phyloP scores from a whole-genome alignment of 2,329 filamentous ascomycete species.

The Aspergillus carbonarius region DNA sequence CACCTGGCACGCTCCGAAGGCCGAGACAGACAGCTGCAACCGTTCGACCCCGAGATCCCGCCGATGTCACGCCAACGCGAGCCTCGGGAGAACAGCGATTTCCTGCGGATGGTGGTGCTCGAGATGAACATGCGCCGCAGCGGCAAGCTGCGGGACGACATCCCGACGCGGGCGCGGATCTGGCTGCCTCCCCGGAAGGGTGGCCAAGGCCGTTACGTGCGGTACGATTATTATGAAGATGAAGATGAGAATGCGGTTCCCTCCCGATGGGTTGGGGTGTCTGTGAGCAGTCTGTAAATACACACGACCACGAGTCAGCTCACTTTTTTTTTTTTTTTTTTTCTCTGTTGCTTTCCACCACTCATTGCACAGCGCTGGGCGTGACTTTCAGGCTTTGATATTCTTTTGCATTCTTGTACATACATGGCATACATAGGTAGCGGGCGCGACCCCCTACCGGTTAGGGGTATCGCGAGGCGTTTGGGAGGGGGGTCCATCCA shows the following conservation, averaged over 20 bases:
- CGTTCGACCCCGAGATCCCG: constrained; percentile 35
- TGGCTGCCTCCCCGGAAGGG: constrained; percentile 59
- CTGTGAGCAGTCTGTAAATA: constrained; percentile 15
- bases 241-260: constrained; percentile 25
- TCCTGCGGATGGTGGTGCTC: constrained; percentile 62
- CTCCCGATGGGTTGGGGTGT: constrained; percentile 31
- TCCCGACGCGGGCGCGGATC: constrained; percentile 56
- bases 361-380: constrained; percentile 10
- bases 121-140: constrained; percentile 68
- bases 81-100: constrained; percentile 63
- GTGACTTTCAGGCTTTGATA: constrained; percentile 4
- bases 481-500: background rate
- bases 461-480: constrained; percentile 11
- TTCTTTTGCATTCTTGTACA: constrained; percentile 6
- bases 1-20: constrained; percentile 46
- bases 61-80: constrained; percentile 58
- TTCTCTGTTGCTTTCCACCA: background rate
- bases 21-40: constrained; percentile 38
- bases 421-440: background rate
- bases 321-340: constrained; percentile 2
- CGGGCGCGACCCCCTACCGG: background rate
- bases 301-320: background rate
- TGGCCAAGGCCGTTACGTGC: constrained; percentile 13
- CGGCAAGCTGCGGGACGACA: constrained; percentile 60
- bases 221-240: constrained; percentile 17